A percentile compares a stretch with the other conserved stretches of the same genome.
phyloP scores from a whole-genome alignment of 2,329 filamentous ascomycete genomes.

The Colletotrichum tropicale region DNA sequence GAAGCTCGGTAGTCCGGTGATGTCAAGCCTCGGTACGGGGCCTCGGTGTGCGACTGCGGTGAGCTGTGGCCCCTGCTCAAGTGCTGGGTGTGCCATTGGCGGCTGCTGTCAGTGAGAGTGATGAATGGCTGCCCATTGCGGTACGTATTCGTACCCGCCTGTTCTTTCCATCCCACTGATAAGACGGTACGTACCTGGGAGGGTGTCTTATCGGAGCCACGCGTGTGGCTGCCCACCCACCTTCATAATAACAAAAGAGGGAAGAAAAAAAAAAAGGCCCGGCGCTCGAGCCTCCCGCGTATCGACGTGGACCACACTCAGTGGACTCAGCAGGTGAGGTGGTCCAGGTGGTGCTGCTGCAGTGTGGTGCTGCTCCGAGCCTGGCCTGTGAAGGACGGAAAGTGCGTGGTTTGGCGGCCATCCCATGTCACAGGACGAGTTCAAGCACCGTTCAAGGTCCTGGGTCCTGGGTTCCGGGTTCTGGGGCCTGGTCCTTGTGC shows the following conservation, averaged over 20 bases:
- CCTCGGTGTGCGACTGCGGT: neutral
- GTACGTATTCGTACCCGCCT: neutral
- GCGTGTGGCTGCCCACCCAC: neutral
- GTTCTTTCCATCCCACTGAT: neutral
- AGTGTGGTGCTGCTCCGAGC: neutral
- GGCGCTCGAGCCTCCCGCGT: neutral
- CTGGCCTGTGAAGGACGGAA: neutral
- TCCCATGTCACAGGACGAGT: neutral
- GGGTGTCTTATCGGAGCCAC: neutral
- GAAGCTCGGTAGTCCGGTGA: conserved; percentile 12
- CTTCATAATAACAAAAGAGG: neutral
- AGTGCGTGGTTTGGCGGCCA: neutral
- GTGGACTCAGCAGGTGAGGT: neutral
- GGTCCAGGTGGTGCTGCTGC: too few species aligned
- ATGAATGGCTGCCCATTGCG: neutral
- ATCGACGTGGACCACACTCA: neutral
- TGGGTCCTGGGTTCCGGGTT: neutral
- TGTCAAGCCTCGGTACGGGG: conserved; percentile 10
- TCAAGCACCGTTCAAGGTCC: neutral
- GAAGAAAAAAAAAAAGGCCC: neutral
- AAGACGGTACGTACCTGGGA: neutral
- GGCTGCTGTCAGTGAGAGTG: neutral
- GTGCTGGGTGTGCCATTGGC: neutral
- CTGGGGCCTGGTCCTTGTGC: neutral
- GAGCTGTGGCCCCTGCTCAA: neutral